phyloP scores from a whole-genome alignment of 78 protist genomes.

The Bigelowiella natans region DNA sequence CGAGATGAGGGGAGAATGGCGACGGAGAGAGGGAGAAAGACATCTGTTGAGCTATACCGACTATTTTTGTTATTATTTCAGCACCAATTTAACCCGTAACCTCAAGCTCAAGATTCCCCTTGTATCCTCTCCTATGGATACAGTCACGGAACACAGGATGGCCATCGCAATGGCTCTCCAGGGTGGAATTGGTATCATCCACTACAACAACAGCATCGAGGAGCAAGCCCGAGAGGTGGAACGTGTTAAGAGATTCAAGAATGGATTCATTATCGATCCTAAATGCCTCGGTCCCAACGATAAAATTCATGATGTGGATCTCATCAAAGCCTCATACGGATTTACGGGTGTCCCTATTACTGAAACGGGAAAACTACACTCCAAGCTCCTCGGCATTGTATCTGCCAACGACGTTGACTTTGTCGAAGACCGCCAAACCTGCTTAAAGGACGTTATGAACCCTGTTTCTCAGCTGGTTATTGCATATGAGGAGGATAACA shows the following conservation, averaged over 20 bases:
- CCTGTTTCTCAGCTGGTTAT: conserved; percentile 21
- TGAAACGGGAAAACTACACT: conserved; percentile 50
- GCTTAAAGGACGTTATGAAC: conserved; percentile 63
- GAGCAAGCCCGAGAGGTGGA: conserved; percentile 51
- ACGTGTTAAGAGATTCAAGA: conserved; percentile 49
- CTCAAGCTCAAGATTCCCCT: conserved; percentile 35
- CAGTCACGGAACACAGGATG: conserved; percentile 76
- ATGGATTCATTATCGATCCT: conserved; percentile 75
- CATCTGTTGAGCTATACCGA: too few species aligned
- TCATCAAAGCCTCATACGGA: conserved; percentile 29
- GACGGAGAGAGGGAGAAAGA: too few species aligned
- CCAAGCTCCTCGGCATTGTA: conserved; percentile 71
- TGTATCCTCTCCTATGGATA: conserved; percentile 79
- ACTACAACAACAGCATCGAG: conserved; percentile 63
- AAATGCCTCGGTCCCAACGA: conserved; percentile 44
- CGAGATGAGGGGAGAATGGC: too few species aligned
- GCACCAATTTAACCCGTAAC: neutral
- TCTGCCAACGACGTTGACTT: conserved; percentile 76
- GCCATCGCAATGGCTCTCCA: conserved; percentile 80
- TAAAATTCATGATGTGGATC: conserved; percentile 19
- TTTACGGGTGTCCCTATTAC: conserved; percentile 79
- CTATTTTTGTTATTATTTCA: neutral
- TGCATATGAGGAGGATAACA: conserved; percentile 22
- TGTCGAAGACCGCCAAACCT: conserved; percentile 31
- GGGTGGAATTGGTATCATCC: conserved; percentile 89